Percentiles rank a stretch among this genome's conserved stretches.
phyloP scores from a whole-genome alignment of 352 stramenopile genomes.

The Pythium plurisporium region DNA sequence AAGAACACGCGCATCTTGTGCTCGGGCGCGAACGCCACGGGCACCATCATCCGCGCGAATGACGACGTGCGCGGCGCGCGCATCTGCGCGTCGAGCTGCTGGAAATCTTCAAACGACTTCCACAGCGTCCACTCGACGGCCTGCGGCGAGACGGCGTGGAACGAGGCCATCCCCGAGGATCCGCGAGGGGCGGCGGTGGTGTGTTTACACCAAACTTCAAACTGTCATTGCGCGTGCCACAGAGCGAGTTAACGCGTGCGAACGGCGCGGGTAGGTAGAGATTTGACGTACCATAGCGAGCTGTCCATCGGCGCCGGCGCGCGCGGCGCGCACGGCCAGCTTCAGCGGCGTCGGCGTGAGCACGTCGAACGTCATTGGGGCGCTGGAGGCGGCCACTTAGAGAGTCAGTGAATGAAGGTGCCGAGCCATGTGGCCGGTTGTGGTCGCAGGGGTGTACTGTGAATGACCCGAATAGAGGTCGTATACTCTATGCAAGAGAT shows the following conservation, averaged over 20 bases:
- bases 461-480: not conserved
- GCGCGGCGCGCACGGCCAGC: constrained; percentile 20
- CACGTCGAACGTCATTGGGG: constrained; percentile 20
- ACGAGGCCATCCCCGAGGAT: constrained; percentile 1
- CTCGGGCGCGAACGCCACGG: constrained; percentile 62
- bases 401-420: constrained; percentile 20
- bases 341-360: constrained; percentile 25
- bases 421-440: not conserved
- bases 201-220: constrained; percentile 17
- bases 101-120: constrained; percentile 80
- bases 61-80: constrained; percentile 37
- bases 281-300: constrained; percentile 2
- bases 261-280: not conserved
- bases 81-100: constrained; percentile 63
- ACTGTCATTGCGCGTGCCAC: constrained; percentile 5
- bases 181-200: not conserved
- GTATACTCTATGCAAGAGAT: constrained; percentile 1
- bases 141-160: constrained; percentile 6
- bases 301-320: constrained; percentile 17
- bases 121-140: constrained; percentile 69
- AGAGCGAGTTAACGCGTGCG: not conserved
- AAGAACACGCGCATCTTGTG: constrained; percentile 74
- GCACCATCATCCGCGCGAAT: constrained; percentile 84
- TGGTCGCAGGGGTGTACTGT: not conserved
- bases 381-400: not conserved